These are phyloP conservation scores for Bjerkandera adusta DNA, from an alignment of 1,284 basidiomycete genomes.

Conservation along the genomic window DNA sequence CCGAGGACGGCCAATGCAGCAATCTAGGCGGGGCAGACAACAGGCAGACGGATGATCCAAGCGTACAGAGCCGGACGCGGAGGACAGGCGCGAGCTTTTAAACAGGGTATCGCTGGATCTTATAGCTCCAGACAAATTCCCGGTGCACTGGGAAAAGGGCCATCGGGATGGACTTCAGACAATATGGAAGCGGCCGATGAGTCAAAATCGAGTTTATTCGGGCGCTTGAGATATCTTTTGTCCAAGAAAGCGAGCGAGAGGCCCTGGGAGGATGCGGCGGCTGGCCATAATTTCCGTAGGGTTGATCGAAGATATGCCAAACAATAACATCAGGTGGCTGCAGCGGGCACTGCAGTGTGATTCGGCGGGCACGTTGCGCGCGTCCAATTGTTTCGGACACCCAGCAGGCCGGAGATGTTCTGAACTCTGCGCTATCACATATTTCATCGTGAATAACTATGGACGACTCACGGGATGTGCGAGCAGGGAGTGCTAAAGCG, in stretches of 20 bases:
- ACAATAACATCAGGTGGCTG: conserved; percentile 28
- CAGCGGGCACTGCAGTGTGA: conserved; percentile 17
- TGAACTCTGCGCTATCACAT: conserved; percentile 12
- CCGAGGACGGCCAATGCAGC: no score
- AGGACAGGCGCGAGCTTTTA: no score
- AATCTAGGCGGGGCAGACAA: no score
- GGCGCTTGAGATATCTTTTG: conserved; percentile 23
- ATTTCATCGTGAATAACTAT: conserved; percentile 2
- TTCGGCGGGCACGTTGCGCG: conserved; percentile 23
- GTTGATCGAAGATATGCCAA: conserved; percentile 28
- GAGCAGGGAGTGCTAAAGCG: not conserved
- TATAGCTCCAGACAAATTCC: conserved; percentile 19
- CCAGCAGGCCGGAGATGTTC: conserved; percentile 1
- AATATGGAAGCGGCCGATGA: conserved; percentile 22
- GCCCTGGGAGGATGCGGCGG: conserved; percentile 11
- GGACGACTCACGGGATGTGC: not conserved
- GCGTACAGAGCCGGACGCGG: no score
- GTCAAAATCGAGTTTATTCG: conserved; percentile 25
- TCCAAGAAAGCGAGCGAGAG: conserved; percentile 19
- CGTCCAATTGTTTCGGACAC: conserved; percentile 23
- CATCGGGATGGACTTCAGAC: conserved; percentile 19
- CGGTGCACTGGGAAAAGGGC: conserved; percentile 11
- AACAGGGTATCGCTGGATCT: conserved; percentile 14
- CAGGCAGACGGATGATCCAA: no score
- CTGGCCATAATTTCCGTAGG: conserved; percentile 10